Evolutionary conservation across 768 basidiomycete genomes (phyloP).

Genomic region (Aureoboletus auriporus): DNA sequence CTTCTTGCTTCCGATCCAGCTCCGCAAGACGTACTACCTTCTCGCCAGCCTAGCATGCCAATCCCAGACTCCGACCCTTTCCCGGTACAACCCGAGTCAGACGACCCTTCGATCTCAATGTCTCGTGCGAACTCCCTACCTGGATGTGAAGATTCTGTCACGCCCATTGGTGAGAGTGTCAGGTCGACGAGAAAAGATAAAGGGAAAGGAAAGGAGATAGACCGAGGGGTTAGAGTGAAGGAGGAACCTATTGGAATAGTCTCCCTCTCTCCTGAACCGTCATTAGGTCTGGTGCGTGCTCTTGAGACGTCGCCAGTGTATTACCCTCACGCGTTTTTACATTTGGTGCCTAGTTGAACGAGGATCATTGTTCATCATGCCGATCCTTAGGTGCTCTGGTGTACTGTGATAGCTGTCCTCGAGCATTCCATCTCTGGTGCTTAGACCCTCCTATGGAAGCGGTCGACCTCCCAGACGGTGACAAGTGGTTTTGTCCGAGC

Average conservation of each 20-base stretch:
- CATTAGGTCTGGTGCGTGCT: constrained; percentile 34
- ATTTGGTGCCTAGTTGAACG: constrained; percentile 45
- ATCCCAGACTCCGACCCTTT: constrained; percentile 50
- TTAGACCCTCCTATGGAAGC: constrained; percentile 92
- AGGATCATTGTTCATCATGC: constrained; percentile 85
- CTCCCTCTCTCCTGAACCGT: constrained; percentile 35
- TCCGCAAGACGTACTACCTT: constrained; percentile 38
- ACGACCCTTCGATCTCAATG: constrained; percentile 45
- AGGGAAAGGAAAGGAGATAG: constrained; percentile 45
- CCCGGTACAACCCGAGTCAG: constrained; percentile 53
- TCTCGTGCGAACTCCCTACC: constrained; percentile 61
- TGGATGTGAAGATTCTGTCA: constrained; percentile 25
- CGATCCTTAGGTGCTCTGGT: constrained; percentile 80
- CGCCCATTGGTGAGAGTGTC: constrained; percentile 22
- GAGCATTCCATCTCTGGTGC: constrained; percentile 95
- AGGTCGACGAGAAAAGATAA: constrained; percentile 37
- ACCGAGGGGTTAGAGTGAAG: constrained; percentile 37
- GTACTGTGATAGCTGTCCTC: constrained; percentile 96
- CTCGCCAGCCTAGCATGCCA: constrained; percentile 35
- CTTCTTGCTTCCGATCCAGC: constrained; percentile 32
- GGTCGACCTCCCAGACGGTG: constrained; percentile 78
- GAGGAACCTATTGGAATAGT: constrained; percentile 38
- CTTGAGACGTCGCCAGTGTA: constrained; percentile 2
- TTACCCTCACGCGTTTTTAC: constrained; percentile 17
- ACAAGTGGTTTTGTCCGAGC: constrained; percentile 75